These are phyloP conservation scores for Quercus phellos DNA, from an alignment of 331 rosid genomes.

Conservation along the genomic window DNA sequence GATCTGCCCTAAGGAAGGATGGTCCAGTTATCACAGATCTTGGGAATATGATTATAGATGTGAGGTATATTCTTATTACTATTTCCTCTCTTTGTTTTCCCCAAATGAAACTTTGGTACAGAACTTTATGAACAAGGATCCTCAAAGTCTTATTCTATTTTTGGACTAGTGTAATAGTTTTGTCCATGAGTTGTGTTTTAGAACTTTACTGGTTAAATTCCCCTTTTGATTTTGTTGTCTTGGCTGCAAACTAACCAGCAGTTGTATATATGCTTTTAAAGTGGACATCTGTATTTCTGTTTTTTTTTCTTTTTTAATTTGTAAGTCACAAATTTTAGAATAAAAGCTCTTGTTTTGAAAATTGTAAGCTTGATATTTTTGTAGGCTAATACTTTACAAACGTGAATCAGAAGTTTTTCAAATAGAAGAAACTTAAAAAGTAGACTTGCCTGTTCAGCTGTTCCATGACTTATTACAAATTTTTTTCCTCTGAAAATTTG, in stretches of 20 bases:
- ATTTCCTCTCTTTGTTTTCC: background rate
- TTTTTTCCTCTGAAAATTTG: no score
- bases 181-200: background rate
- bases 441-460: no score
- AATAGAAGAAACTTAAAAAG: no score
- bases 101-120: background rate
- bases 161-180: background rate
- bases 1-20: constrained; percentile 18
- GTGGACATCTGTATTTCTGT: no score
- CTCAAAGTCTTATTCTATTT: background rate
- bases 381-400: no score
- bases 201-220: background rate
- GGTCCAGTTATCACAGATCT: constrained; percentile 25
- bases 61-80: background rate
- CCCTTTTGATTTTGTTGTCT: background rate
- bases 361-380: no score
- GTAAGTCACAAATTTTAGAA: no score
- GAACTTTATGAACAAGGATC: background rate
- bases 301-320: background rate
- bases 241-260: background rate
- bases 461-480: no score
- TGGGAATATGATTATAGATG: constrained; percentile 18
- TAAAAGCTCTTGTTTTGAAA: no score
- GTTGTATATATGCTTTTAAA: background rate
- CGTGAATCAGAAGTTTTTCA: no score